Evolutionary conservation across 164 flowering plant species (phyloP).

Genomic region (Vitis amurensis): DNA sequence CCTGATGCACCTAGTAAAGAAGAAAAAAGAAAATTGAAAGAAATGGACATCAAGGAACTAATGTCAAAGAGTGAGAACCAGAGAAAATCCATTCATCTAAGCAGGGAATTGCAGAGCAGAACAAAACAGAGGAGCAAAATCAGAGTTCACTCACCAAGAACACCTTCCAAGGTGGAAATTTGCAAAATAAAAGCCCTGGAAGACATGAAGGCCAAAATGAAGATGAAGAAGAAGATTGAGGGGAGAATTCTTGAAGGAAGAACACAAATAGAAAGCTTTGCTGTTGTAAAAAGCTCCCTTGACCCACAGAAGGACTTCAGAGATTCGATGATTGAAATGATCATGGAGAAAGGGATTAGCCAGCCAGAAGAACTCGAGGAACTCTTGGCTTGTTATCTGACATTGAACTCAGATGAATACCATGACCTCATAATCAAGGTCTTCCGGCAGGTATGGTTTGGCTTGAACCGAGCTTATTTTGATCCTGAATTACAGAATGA

Average conservation of each 20-base stretch:
- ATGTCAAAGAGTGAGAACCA: constrained; percentile 37
- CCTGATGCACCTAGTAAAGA: constrained; percentile 9
- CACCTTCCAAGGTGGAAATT: constrained; percentile 43
- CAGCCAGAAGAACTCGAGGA: constrained; percentile 70
- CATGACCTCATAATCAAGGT: constrained; percentile 81
- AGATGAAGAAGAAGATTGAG: constrained; percentile 25
- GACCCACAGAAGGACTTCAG: constrained; percentile 75
- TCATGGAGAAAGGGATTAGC: constrained; percentile 50
- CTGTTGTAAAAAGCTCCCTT: constrained; percentile 65
- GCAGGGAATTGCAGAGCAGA: constrained; percentile 31
- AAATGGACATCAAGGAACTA: constrained; percentile 26
- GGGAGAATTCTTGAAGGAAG: constrained; percentile 17
- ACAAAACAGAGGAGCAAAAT: constrained; percentile 36
- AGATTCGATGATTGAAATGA: constrained; percentile 95
- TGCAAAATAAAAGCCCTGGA: constrained; percentile 69
- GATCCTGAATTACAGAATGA: constrained; percentile 10
- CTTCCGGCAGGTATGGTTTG: constrained; percentile 76
- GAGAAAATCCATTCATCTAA: constrained; percentile 41
- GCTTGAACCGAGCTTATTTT: constrained; percentile 33
- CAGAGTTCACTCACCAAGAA: constrained; percentile 51
- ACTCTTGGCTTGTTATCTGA: constrained; percentile 80
- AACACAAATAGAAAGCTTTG: constrained; percentile 53
- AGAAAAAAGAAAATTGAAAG: constrained; percentile 20
- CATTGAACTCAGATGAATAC: constrained; percentile 67
- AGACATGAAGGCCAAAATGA: constrained; percentile 56